phyloP scores from a whole-genome alignment of 1,284 basidiomycete species.

The Ustilago lituana region DNA sequence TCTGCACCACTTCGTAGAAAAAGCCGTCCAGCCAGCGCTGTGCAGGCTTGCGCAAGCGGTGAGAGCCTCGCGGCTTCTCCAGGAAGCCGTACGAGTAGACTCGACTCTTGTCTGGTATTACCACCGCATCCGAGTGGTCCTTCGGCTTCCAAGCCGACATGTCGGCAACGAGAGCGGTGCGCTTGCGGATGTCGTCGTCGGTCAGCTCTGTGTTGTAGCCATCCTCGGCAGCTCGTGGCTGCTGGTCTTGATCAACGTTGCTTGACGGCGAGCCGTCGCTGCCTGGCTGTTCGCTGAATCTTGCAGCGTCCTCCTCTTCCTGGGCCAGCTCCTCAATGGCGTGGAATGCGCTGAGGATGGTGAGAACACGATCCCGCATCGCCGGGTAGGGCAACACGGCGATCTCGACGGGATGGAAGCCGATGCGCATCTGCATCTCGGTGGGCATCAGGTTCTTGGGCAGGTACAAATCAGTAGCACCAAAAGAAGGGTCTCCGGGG shows the following conservation, averaged over 20 bases:
- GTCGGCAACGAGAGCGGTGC: constrained; percentile 42
- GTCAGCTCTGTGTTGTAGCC: constrained; percentile 10
- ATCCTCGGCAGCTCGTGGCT: not conserved
- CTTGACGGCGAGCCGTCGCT: not conserved
- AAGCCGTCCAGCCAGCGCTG: constrained; percentile 46
- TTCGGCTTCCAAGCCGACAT: constrained; percentile 42
- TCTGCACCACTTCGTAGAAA: constrained; percentile 38
- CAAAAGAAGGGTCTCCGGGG: constrained; percentile 28
- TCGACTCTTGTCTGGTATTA: constrained; percentile 38
- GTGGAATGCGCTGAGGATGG: constrained; percentile 42
- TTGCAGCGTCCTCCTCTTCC: constrained; percentile 21
- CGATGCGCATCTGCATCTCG: constrained; percentile 46
- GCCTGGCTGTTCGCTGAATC: constrained; percentile 23
- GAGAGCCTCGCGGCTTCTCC: constrained; percentile 45
- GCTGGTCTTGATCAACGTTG: not conserved
- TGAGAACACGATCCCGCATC: constrained; percentile 46
- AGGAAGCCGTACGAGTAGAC: constrained; percentile 45
- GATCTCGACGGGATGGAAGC: constrained; percentile 48
- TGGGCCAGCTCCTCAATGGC: constrained; percentile 34
- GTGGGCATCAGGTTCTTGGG: constrained; percentile 50
- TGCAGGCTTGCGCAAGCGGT: constrained; percentile 39
- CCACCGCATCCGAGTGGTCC: constrained; percentile 18
- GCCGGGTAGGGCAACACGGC: constrained; percentile 44
- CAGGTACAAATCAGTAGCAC: constrained; percentile 25
- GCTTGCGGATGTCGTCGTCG: constrained; percentile 29